Evolutionary conservation across 495 filamentous ascomycete genomes (phyloP), one percentile per base, ranked within the genome.

Genomic region (Peziza echinospora): DNA sequence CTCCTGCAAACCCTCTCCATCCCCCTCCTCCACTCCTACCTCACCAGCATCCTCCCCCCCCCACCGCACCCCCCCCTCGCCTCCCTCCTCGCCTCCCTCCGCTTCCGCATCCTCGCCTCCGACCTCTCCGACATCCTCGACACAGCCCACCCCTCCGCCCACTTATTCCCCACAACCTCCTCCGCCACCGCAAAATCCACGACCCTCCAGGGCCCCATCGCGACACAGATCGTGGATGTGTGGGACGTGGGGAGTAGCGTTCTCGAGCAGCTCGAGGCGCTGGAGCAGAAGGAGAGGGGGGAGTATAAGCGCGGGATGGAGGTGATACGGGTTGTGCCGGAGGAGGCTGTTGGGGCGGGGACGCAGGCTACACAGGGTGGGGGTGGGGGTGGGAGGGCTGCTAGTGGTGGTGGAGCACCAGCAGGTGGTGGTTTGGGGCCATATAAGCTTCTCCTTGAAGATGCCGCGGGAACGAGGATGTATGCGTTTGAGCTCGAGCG

Each of bases 181-280:
- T 17, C 17, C 30, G 65, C 67, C 0, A 60, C 63, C 2, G 56
- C 72, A 3, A 66, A 69, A 49, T 71, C 82, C 47, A 60, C 67
- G 11, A 61, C 60, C 0, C 62, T 92, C 0, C 28, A 62, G 0
- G 68, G 67, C 0, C 68, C 82, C 17, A 67, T 86, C 5, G 67
- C 76, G 0, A 77, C 89, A 5, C 89, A 97, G 59, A 73, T 94
- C 0, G 61, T 92, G 0, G 83, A 83, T 41, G 70, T 94, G 16
- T 80, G 86, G 54, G 85, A 93, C 55, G 67, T 96, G 34, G 70
- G 75, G 11, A 70, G 69, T 11, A 81, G 77, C 53, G 67, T 77
- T 19, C 86, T 84, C 80, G 76, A 79, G 53, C 82, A 92, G 54
- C 72, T 93, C 30, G 86, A 94, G 54, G 74, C 74, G 19, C 68